Conservation (phyloP, 2,329 filamentous ascomycete genomes). For the Phyllosticta paracitricarpa region DNA sequence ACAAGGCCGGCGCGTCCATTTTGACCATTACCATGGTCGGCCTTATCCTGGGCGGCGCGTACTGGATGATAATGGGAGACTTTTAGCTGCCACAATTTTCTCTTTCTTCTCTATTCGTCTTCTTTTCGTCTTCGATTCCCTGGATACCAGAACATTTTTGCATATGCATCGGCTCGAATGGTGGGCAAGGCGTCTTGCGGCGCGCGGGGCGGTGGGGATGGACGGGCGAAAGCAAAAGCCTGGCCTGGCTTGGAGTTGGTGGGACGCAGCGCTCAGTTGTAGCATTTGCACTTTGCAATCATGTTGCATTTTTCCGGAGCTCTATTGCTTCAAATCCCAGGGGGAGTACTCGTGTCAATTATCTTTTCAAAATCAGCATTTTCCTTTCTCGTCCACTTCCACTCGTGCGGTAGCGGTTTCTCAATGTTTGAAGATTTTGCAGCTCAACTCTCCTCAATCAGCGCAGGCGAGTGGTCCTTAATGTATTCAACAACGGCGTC, state of each 20-base stretch:
- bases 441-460: slow-evolving; percentile 11
- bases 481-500: slow-evolving; percentile 48
- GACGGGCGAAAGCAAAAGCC: not conserved
- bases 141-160: slow-evolving; percentile 7
- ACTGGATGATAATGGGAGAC: slow-evolving; percentile 17
- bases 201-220: not conserved
- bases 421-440: too few relatives aligned
- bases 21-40: slow-evolving; percentile 8
- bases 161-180: not conserved
- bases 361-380: too few relatives aligned
- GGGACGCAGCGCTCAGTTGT: not conserved
- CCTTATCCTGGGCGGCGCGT: slow-evolving; percentile 9
- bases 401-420: too few relatives aligned
- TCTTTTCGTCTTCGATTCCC: not conserved
- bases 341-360: too few relatives aligned
- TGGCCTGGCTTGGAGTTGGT: slow-evolving; percentile 2
- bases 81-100: not conserved
- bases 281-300: slow-evolving; percentile 1
- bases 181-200: not conserved
- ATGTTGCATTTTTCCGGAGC: not conserved
- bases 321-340: not conserved
- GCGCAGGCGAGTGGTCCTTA: slow-evolving; percentile 30
- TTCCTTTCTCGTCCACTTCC: too few relatives aligned
- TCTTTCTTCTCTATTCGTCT: not conserved
- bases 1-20: slow-evolving; percentile 32